phyloP scores from a whole-genome alignment of 768 basidiomycete genomes.

The Psilocybe sp. region DNA sequence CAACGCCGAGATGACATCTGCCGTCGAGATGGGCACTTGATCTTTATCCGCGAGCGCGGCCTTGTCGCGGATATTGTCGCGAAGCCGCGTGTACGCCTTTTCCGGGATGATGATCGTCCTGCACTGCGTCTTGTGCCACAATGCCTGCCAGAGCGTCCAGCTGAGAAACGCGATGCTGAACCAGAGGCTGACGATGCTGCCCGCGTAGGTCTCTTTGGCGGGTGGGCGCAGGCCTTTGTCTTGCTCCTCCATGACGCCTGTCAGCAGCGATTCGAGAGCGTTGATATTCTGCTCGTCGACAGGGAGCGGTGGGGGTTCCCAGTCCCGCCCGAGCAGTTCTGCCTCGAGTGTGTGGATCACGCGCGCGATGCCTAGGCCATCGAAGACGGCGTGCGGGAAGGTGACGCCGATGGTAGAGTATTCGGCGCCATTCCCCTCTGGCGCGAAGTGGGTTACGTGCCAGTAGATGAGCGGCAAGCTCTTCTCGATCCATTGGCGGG shows the following conservation, averaged over 20 bases:
- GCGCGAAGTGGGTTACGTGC: neutral
- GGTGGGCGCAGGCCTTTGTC: neutral
- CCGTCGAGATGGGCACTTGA: neutral
- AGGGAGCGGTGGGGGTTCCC: neutral
- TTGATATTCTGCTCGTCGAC: neutral
- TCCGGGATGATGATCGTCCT: neutral
- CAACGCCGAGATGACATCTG: neutral
- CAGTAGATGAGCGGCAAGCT: neutral
- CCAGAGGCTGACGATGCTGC: neutral
- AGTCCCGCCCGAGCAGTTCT: neutral
- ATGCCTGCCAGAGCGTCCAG: neutral
- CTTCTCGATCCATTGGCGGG: neutral
- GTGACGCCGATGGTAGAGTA: neutral
- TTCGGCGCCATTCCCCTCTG: too few relatives aligned
- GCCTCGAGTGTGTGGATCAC: neutral
- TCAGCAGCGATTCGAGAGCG: neutral
- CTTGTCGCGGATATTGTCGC: neutral
- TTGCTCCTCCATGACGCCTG: neutral
- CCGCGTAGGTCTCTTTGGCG: neutral
- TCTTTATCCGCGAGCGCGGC: neutral
- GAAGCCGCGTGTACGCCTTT: neutral
- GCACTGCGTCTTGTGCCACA: neutral
- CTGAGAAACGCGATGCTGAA: neutral
- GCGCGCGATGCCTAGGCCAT: neutral
- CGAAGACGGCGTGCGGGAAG: slow-evolving; percentile 1